A percentile compares a stretch with the other conserved stretches of the same genome.
Conservation (phyloP, 352 stramenopile species). For the Ophiocytium majus region DNA sequence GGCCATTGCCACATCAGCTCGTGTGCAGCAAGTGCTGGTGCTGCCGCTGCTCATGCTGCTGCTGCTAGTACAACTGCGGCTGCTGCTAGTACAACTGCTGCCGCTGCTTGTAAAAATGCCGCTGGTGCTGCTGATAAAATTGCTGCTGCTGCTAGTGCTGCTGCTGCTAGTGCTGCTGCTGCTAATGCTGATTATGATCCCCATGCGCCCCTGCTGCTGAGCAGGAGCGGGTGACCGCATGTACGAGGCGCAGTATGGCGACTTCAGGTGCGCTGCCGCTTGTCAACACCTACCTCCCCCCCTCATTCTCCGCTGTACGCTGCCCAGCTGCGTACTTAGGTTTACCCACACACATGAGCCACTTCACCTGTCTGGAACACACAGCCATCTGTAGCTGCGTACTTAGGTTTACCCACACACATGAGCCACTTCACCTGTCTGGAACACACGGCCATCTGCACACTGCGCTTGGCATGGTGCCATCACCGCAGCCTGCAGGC, state of each 20-base stretch:
- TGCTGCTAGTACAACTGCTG: neutral
- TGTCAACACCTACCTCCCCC: neutral
- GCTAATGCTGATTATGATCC: neutral
- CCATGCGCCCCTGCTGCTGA: neutral
- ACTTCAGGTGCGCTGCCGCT: neutral
- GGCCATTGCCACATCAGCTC: neutral
- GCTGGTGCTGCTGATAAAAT: neutral
- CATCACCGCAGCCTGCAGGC: no score
- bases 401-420: no score
- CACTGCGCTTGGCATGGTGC: no score
- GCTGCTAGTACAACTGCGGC: neutral
- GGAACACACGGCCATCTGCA: no score
- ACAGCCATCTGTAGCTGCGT: no score
- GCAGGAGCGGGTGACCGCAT: neutral
- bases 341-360: no score
- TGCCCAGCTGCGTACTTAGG: no score
- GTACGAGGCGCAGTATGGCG: conserved; percentile 3
- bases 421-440: no score
- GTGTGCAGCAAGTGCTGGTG: neutral
- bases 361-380: no score
- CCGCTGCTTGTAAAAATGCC: neutral
- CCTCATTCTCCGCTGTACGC: no score
- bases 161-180: neutral
- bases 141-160: neutral
- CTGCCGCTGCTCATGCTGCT: neutral